phyloP scores from a whole-genome alignment of 2,329 filamentous ascomycete genomes.

The Curvularia hawaiiensis region DNA sequence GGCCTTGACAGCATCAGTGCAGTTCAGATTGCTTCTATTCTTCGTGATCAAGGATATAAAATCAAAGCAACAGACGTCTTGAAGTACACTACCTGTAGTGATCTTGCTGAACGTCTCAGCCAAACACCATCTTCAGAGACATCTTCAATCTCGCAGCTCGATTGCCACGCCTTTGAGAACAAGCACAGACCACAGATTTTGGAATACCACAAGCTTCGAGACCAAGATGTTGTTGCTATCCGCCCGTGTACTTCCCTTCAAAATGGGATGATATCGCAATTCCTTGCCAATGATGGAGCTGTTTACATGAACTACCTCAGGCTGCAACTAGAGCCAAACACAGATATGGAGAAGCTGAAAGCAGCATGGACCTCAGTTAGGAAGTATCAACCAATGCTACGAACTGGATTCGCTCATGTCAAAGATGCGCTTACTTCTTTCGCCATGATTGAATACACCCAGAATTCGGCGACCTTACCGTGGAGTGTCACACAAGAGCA shows the following conservation, averaged over 20 bases:
- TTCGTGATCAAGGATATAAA: constrained; percentile 64
- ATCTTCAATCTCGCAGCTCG: constrained; percentile 32
- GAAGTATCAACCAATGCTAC: constrained; percentile 70
- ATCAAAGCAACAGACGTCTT: constrained; percentile 77
- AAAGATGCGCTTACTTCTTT: constrained; percentile 67
- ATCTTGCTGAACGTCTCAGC: constrained; percentile 37
- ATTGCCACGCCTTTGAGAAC: constrained; percentile 60
- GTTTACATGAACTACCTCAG: constrained; percentile 78
- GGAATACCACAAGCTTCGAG: constrained; percentile 35
- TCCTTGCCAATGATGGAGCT: constrained; percentile 66
- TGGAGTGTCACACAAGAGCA: constrained; percentile 21
- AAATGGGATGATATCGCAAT: constrained; percentile 78
- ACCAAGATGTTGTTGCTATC: constrained; percentile 59
- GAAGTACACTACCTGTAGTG: constrained; percentile 52
- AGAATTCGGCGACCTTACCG: constrained; percentile 44
- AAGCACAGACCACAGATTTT: constrained; percentile 47
- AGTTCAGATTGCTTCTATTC: constrained; percentile 71
- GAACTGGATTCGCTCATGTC: constrained; percentile 72
- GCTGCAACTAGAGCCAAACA: constrained; percentile 54
- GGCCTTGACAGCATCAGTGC: constrained; percentile 92
- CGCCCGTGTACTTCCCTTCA: constrained; percentile 83
- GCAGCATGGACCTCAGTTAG: constrained; percentile 65
- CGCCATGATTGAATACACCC: constrained; percentile 71
- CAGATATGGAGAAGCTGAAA: constrained; percentile 53
- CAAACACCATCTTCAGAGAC: not conserved